Percentiles rank a stretch among this genome's conserved stretches.
Evolutionary conservation across 1,284 basidiomycete species (phyloP).

Genomic region (Sporisorium reilianum): DNA sequence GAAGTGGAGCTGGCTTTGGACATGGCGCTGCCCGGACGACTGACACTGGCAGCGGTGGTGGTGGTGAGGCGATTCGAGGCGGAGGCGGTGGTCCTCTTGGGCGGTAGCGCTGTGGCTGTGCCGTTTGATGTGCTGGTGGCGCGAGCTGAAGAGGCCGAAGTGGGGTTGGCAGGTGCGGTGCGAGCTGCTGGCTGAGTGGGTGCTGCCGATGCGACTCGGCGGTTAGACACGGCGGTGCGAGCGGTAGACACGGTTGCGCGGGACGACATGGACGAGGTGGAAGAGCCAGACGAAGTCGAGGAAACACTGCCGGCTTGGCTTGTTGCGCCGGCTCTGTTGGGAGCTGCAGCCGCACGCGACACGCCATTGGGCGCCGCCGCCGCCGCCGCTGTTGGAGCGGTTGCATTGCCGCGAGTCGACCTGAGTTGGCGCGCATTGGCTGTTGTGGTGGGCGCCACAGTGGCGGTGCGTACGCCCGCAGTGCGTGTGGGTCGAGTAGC

Average conservation of each 20-base stretch:
- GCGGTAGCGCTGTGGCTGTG: neutral
- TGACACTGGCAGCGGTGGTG: slow-evolving; percentile 13
- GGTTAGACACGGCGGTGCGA: slow-evolving; percentile 36
- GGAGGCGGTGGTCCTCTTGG: slow-evolving; percentile 11
- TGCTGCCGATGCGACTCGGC: slow-evolving; percentile 23
- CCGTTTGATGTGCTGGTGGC: slow-evolving; percentile 14
- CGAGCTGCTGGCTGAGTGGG: slow-evolving; percentile 18
- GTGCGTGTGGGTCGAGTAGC: slow-evolving; percentile 21
- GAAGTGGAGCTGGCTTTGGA: slow-evolving; percentile 46
- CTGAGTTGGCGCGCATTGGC: slow-evolving; percentile 26
- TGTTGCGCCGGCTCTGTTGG: slow-evolving; percentile 33
- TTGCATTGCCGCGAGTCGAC: slow-evolving; percentile 24
- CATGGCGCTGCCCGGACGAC: slow-evolving; percentile 45
- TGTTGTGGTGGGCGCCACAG: slow-evolving; percentile 10
- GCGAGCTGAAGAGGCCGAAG: slow-evolving; percentile 10
- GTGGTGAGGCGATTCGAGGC: slow-evolving; percentile 10
- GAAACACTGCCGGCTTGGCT: slow-evolving; percentile 47
- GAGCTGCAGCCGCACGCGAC: slow-evolving; percentile 15
- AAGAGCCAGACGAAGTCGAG: slow-evolving; percentile 38
- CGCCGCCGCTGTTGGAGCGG: slow-evolving; percentile 2
- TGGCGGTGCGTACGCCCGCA: slow-evolving; percentile 27
- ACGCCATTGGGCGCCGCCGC: too few relatives aligned
- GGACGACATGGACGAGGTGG: slow-evolving; percentile 31
- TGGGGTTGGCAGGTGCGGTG: slow-evolving; percentile 11
- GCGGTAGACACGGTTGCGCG: slow-evolving; percentile 37